Evolutionary conservation across 768 basidiomycete species (phyloP), one percentile per base, ranked within the genome.

Genomic region (Kwoniella sp.): DNA sequence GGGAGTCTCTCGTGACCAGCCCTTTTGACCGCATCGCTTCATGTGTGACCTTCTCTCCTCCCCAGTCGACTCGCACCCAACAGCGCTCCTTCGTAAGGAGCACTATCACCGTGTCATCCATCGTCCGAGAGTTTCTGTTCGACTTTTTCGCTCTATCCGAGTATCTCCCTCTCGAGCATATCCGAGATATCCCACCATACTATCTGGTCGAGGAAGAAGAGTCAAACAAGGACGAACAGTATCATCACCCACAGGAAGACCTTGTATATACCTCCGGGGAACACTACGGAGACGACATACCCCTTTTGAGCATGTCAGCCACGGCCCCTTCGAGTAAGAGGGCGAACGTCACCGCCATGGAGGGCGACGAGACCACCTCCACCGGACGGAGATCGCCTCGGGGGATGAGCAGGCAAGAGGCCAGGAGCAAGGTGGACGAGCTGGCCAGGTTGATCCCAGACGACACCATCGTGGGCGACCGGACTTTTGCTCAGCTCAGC

Each of bases 401-500:
- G 43, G 20, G 41, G n/a, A 52, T 45, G 50, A 43, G 33, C 22
- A 52, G 42, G 15, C 42, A 52, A n/a, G 50, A 52, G 20, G 28
- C 46, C 1, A 27, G 36, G 7, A 32, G 38, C 14, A 44, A 38
- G 14, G 38, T 44, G 20, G 25, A 40, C 10, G 56, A 56, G 33
- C 37, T 62, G 32, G 54, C 60, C 6, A 33, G 23, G n/a, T 25
- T 20, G 25, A 32, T 59, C 19, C n/a, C 31, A 15, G 48, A 49
- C 11, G 54, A 56, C 17, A 25, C 42, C 3, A 15, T 61, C 4
- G 33, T 50, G 9, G 62, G 59, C 11, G 37, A 44, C 27, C 47
- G 45, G 47, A 49, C 28, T 0, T 63, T 63, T 32, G 36, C 43
- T 2, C 56, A 63, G 12, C 31, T 73, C 29, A 46, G 48, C 22